phyloP scores from a whole-genome alignment of 768 basidiomycete species.

The Rhizopogon vinicolor region DNA sequence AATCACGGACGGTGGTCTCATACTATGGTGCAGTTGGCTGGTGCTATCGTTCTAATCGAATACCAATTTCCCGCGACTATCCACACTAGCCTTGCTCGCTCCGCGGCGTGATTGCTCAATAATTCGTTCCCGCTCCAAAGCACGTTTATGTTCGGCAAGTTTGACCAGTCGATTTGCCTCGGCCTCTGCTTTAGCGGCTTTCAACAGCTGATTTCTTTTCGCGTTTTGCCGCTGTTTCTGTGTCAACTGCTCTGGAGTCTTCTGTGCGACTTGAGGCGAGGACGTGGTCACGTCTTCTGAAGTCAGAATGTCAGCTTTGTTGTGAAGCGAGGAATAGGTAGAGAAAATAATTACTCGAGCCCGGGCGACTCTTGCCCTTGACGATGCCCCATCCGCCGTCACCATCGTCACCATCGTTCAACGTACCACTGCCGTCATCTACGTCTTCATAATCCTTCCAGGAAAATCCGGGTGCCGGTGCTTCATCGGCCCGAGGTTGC shows the following conservation, averaged over 20 bases:
- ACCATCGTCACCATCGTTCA: conserved; percentile 52
- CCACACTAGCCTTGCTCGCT: conserved; percentile 40
- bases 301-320: conserved; percentile 1
- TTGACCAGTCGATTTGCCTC: conserved; percentile 47
- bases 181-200: conserved; percentile 49
- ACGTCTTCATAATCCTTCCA: conserved; percentile 80
- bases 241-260: conserved; percentile 44
- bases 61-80: conserved; percentile 52
- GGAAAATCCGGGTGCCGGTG: conserved; percentile 60
- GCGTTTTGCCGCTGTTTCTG: conserved; percentile 73
- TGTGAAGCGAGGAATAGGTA: background rate
- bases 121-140: conserved; percentile 51
- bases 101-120: conserved; percentile 35
- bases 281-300: conserved; percentile 15
- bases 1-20: background rate
- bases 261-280: conserved; percentile 12
- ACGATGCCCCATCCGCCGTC: conserved; percentile 83
- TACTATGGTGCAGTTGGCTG: background rate
- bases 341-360: conserved; percentile 32
- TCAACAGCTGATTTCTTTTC: conserved; percentile 50
- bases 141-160: conserved; percentile 56
- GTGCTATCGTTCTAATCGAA: conserved; percentile 38
- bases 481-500: conserved; percentile 49
- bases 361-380: conserved; percentile 43
- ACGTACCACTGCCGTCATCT: conserved; percentile 30